Evolutionary conservation across 169 alveolate species (phyloP).

Genomic region (Besnoitia besnoiti): DNA sequence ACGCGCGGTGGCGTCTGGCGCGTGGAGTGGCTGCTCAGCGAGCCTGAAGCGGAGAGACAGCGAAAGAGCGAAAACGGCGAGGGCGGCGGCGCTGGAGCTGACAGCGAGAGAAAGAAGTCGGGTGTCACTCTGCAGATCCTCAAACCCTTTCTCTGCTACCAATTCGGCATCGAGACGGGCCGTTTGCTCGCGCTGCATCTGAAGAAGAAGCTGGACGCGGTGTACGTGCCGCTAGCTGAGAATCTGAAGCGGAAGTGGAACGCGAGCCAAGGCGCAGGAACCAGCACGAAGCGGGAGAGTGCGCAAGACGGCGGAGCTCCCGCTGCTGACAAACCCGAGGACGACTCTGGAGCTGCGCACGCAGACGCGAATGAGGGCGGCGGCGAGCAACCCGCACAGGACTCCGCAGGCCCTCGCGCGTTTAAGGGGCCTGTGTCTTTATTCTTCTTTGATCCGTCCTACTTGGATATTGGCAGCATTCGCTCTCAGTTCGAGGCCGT

Average conservation of each 20-base stretch:
- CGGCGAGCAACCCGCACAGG: not conserved
- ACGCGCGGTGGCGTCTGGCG: slow-evolving; percentile 28
- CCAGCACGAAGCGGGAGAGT: not conserved
- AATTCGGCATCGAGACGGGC: slow-evolving; percentile 17
- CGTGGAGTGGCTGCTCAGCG: slow-evolving; percentile 1
- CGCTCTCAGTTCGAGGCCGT: not conserved
- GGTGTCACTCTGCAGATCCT: not conserved
- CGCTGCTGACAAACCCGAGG: no score
- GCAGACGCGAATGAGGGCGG: not conserved
- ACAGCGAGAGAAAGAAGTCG: not conserved
- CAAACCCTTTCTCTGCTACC: slow-evolving; percentile 9
- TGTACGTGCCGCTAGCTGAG: slow-evolving; percentile 20
- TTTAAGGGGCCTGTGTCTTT: not conserved
- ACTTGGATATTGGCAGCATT: not conserved
- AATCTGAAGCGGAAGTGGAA: not conserved
- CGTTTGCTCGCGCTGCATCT: not conserved
- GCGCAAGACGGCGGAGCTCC: no score
- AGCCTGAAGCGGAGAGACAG: not conserved
- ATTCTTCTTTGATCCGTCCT: not conserved
- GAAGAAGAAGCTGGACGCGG: slow-evolving; percentile 8
- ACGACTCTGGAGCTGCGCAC: no score
- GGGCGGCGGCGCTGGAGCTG: not conserved
- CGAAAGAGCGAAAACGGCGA: not conserved
- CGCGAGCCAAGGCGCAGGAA: not conserved
- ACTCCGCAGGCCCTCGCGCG: not conserved